Percentiles rank a stretch among this genome's conserved stretches.
Conservation (phyloP, 139 green algal species). For the Coelastrella sp. region DNA sequence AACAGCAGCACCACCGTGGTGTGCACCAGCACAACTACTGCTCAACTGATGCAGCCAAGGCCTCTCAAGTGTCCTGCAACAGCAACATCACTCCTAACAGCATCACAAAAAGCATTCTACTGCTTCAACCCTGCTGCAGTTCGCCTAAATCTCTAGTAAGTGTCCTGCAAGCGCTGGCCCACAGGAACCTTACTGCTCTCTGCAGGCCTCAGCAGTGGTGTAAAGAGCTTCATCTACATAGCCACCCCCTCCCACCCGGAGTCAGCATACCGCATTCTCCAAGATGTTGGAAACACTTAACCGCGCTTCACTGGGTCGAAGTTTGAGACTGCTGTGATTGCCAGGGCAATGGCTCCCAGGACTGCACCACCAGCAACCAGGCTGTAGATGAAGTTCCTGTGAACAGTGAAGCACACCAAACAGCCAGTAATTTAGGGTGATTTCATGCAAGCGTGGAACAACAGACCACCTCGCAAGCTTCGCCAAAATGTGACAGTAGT, state of each 20-base stretch:
- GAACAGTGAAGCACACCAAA: background rate
- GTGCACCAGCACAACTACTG: background rate
- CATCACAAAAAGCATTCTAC: no score
- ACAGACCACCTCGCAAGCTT: background rate
- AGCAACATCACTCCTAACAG: no score
- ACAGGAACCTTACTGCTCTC: no score
- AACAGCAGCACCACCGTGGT: background rate
- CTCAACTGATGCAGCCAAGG: background rate
- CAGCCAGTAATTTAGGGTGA: background rate
- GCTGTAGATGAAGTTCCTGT: conserved; percentile 90
- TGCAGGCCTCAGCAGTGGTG: no score
- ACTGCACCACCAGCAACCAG: conserved; percentile 90
- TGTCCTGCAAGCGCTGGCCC: no score
- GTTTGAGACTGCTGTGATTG: conserved; percentile 84
- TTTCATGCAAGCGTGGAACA: background rate
- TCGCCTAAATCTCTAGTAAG: no score
- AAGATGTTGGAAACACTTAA: conserved; percentile 33
- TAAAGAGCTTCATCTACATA: no score
- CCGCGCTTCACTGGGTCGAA: conserved; percentile 84
- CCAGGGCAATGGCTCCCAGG: conserved; percentile 84
- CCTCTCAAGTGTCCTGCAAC: no score
- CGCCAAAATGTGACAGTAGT: background rate
- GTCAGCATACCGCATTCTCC: no score
- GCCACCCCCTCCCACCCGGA: no score
- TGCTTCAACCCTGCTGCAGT: no score